Percentiles rank a stretch among this genome's conserved stretches.
phyloP scores from a whole-genome alignment of 768 basidiomycete species.

The Crassisporium funariophilum region DNA sequence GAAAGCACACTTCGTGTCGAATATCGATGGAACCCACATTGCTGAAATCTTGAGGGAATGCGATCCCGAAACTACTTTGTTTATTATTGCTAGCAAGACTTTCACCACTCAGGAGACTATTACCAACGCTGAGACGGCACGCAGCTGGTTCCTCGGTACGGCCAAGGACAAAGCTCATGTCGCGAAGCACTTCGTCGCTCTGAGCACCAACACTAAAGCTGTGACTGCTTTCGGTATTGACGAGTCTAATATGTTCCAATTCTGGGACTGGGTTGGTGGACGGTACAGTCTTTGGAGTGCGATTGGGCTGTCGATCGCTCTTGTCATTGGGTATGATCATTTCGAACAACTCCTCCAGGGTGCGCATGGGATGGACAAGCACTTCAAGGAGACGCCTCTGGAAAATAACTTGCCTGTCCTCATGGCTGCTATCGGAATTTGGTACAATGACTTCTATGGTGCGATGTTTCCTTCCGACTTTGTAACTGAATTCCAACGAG shows the following conservation, averaged over 20 bases:
- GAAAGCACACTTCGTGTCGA: slow-evolving; percentile 87
- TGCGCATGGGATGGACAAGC: slow-evolving; percentile 97
- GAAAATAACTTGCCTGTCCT: slow-evolving; percentile 93
- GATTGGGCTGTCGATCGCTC: slow-evolving; percentile 92
- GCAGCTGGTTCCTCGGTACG: slow-evolving; percentile 87
- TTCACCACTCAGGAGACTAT: slow-evolving; percentile 99
- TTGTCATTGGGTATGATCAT: slow-evolving; percentile 92
- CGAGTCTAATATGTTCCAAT: slow-evolving; percentile 95
- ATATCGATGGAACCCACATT: slow-evolving; percentile 98
- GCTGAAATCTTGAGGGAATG: slow-evolving; percentile 82
- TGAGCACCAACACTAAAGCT: slow-evolving; percentile 93
- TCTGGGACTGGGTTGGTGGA: slow-evolving; percentile 99
- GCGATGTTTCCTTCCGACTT: slow-evolving; percentile 9
- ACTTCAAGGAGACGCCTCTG: slow-evolving; percentile 87
- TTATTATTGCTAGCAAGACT: slow-evolving; percentile 99
- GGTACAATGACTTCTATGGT: slow-evolving; percentile 99
- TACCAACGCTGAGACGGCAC: slow-evolving; percentile 94
- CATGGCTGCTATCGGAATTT: slow-evolving; percentile 87
- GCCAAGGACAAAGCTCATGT: slow-evolving; percentile 91
- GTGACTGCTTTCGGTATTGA: slow-evolving; percentile 94
- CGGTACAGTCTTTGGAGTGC: slow-evolving; percentile 99
- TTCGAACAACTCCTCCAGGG: slow-evolving; percentile 89
- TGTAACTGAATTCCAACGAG: background rate
- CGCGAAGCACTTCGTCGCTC: slow-evolving; percentile 98
- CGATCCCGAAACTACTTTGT: slow-evolving; percentile 91